Evolutionary conservation across 768 basidiomycete genomes (phyloP).

Genomic region (Lactifluus rugatus): DNA sequence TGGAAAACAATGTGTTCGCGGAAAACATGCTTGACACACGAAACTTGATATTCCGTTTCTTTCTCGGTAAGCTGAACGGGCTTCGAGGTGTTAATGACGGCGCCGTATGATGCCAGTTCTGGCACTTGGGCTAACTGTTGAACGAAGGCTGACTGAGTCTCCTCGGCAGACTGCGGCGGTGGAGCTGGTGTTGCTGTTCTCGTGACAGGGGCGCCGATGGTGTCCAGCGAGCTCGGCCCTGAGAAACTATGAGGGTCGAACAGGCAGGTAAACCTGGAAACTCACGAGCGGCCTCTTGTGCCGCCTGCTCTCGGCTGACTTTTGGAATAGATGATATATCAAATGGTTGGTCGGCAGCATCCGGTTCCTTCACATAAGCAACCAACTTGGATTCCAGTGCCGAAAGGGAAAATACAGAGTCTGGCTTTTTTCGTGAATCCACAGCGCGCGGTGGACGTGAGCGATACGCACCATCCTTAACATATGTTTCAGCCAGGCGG

Average conservation of each 20-base stretch:
- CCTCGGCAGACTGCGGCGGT: conserved; percentile 72
- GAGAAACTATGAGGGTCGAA: neutral
- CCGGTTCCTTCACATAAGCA: conserved; percentile 82
- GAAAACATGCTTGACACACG: conserved; percentile 95
- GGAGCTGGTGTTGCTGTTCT: conserved; percentile 51
- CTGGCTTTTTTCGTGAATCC: conserved; percentile 33
- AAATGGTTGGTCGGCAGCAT: conserved; percentile 63
- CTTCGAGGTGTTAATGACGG: conserved; percentile 72
- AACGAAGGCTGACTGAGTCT: conserved; percentile 80
- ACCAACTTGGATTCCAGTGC: conserved; percentile 86
- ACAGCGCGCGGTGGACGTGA: neutral
- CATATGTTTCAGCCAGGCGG: conserved; percentile 71
- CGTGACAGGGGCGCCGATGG: conserved; percentile 61
- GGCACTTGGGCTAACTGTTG: conserved; percentile 81
- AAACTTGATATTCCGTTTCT: conserved; percentile 97
- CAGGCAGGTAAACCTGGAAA: conserved; percentile 2
- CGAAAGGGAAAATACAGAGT: conserved; percentile 87
- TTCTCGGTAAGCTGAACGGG: conserved; percentile 84
- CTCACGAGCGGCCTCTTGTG: conserved; percentile 81
- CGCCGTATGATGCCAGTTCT: conserved; percentile 76
- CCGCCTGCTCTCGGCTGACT: conserved; percentile 87
- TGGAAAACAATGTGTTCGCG: conserved; percentile 95
- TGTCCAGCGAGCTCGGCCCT: conserved; percentile 84
- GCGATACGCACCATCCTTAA: conserved; percentile 71
- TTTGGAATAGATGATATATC: conserved; percentile 83